phyloP scores from a whole-genome alignment of 1,139 yeast genomes.

The Sugiyamaella novakii region DNA sequence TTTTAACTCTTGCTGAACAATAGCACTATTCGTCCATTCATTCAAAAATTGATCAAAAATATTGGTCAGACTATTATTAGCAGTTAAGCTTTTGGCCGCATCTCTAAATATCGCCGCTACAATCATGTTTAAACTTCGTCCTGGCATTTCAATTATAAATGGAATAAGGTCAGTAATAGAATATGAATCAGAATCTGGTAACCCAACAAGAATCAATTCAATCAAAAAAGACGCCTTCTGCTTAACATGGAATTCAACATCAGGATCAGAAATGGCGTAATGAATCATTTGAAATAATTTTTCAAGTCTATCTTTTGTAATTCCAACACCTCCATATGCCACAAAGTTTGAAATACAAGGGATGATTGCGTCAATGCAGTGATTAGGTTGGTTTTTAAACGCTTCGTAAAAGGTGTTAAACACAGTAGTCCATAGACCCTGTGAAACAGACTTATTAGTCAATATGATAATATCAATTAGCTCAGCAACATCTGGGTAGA shows the following conservation, averaged over 20 bases:
- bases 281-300: slow-evolving; percentile 12
- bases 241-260: slow-evolving; percentile 7
- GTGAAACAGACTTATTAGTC: slow-evolving; percentile 12
- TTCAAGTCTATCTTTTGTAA: slow-evolving; percentile 13
- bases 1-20: background rate
- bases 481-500: slow-evolving; percentile 17
- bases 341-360: slow-evolving; percentile 19
- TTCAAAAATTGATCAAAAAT: slow-evolving; percentile 3
- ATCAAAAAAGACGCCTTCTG: slow-evolving; percentile 7
- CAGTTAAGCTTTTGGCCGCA: background rate
- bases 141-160: slow-evolving; percentile 13
- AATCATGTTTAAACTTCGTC: slow-evolving; percentile 10
- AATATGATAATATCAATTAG: slow-evolving; percentile 17
- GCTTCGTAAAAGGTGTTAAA: slow-evolving; percentile 9
- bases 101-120: slow-evolving; percentile 7
- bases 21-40: slow-evolving; percentile 5
- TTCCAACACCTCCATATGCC: slow-evolving; percentile 12
- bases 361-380: slow-evolving; percentile 16
- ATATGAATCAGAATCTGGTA: slow-evolving; percentile 11
- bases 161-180: slow-evolving; percentile 13
- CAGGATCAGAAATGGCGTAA: slow-evolving; percentile 6
- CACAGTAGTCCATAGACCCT: slow-evolving; percentile 13
- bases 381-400: slow-evolving; percentile 7
- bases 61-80: slow-evolving; percentile 1
- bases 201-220: slow-evolving; percentile 1